Conservation (phyloP, 75 land plant species). For the Picea glauca region DNA sequence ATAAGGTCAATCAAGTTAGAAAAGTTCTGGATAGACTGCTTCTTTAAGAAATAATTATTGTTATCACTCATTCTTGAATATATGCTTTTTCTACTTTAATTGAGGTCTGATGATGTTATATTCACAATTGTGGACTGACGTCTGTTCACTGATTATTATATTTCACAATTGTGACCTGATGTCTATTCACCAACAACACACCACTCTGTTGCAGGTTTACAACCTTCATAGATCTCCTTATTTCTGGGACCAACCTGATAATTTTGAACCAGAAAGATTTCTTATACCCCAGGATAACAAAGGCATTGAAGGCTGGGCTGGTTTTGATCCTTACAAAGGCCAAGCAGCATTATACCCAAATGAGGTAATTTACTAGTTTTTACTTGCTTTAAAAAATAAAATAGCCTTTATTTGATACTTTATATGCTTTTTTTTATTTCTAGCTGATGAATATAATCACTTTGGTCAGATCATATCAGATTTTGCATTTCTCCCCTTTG, state of each 20-base stretch:
- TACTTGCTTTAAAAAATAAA: background rate
- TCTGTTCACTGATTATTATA: too few relatives aligned
- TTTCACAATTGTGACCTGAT: constrained; percentile 5
- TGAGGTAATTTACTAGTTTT: constrained; percentile 53
- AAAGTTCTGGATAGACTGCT: too few relatives aligned
- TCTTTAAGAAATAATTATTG: too few relatives aligned
- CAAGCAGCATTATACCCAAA: constrained; percentile 95
- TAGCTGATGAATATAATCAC: background rate
- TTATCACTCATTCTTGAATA: too few relatives aligned
- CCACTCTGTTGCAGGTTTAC: constrained; percentile 58
- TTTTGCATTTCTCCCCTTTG: constrained; percentile 95
- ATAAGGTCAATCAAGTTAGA: too few relatives aligned
- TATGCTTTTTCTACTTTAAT: too few relatives aligned
- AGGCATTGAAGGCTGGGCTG: constrained; percentile 84
- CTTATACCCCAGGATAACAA: constrained; percentile 31
- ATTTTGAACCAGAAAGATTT: constrained; percentile 93
- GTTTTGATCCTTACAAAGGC: constrained; percentile 80
- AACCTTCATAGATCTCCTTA: constrained; percentile 97
- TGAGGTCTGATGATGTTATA: too few relatives aligned
- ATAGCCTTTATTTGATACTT: background rate
- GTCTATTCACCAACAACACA: background rate
- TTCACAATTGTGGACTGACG: too few relatives aligned
- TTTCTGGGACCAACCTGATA: constrained; percentile 89
- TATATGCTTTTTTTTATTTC: background rate
- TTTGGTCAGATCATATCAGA: constrained; percentile 73